Percentiles rank a stretch among this genome's conserved stretches.
Conservation (phyloP, 352 stramenopile genomes). For the Pythium sp. region DNA sequence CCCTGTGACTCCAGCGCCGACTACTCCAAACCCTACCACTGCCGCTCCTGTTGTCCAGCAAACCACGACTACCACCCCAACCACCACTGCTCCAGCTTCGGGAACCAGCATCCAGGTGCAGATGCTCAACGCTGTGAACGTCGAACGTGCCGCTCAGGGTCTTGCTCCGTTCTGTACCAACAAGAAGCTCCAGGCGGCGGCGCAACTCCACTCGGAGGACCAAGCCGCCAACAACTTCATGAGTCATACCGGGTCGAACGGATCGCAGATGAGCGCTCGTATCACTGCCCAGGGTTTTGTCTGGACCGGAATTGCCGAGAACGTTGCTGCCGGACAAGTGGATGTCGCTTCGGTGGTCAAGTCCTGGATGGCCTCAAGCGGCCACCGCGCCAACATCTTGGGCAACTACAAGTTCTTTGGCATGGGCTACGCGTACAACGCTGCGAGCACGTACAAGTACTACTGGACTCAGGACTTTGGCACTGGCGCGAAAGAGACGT, state of each 20-base stretch:
- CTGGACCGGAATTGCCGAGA: slow-evolving; percentile 13
- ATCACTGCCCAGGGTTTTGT: slow-evolving; percentile 22
- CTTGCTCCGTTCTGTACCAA: slow-evolving; percentile 21
- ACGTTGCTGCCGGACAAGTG: slow-evolving; percentile 22
- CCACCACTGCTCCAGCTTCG: neutral
- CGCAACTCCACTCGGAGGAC: slow-evolving; percentile 29
- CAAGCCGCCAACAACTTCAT: slow-evolving; percentile 30
- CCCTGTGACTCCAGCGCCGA: too few species aligned
- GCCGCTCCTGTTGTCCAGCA: neutral
- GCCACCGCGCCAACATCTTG: slow-evolving; percentile 22
- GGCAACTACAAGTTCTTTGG: slow-evolving; percentile 28
- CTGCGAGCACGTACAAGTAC: slow-evolving; percentile 26
- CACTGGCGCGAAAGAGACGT: slow-evolving; percentile 12
- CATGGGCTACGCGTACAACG: slow-evolving; percentile 51
- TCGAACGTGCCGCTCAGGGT: slow-evolving; percentile 9
- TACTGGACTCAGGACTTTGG: slow-evolving; percentile 70
- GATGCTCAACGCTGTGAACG: slow-evolving; percentile 16
- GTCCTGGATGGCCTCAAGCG: slow-evolving; percentile 19
- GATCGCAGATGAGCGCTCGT: slow-evolving; percentile 19
- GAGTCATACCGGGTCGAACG: slow-evolving; percentile 29
- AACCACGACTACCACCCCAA: too few species aligned
- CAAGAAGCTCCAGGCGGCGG: slow-evolving; percentile 31
- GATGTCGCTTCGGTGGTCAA: slow-evolving; percentile 18
- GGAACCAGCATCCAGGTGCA: neutral
- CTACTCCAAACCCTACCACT: neutral